Conservation (phyloP, 768 basidiomycete genomes). For the Artomyces pyxidatus region DNA sequence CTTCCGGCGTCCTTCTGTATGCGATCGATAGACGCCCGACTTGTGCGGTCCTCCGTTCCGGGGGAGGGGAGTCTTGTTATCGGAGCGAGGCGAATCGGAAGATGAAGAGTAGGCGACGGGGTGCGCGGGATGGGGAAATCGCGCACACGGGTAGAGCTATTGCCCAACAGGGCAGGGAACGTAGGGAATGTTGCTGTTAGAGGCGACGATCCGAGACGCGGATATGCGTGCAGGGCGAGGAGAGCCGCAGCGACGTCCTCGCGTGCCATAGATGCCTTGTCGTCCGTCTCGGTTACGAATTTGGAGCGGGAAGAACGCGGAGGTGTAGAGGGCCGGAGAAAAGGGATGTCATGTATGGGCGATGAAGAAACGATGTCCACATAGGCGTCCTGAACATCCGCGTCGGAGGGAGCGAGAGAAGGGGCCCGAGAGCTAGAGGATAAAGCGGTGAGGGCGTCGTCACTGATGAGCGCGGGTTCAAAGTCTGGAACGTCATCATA, state of each 20-base stretch:
- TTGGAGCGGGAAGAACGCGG: conserved; percentile 1
- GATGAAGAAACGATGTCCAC: conserved; percentile 14
- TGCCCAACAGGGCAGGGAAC: too few relatives aligned
- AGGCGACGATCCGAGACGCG: too few relatives aligned
- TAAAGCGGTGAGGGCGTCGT: conserved; percentile 11
- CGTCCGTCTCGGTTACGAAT: too few relatives aligned
- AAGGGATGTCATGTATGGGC: conserved; percentile 9
- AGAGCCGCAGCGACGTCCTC: conserved; percentile 14
- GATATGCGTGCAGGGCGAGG: conserved; percentile 10
- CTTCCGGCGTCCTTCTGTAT: too few relatives aligned
- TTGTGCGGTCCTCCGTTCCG: too few relatives aligned
- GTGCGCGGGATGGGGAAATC: too few relatives aligned
- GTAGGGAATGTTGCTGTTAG: too few relatives aligned
- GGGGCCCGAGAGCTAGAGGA: conserved; percentile 10
- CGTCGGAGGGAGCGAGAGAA: conserved; percentile 8
- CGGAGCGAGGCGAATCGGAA: too few relatives aligned
- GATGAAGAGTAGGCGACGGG: too few relatives aligned
- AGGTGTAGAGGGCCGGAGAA: neutral
- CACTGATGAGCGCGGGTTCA: conserved; percentile 14
- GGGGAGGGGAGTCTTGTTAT: too few relatives aligned
- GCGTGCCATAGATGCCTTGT: neutral
- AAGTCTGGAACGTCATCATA: conserved; percentile 14
- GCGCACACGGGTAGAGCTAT: too few relatives aligned
- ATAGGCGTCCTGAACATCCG: conserved; percentile 11
- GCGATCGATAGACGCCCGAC: too few relatives aligned